These are phyloP conservation scores for Euphorbia lathyris DNA, from an alignment of 345 rosid genomes.

Conservation along the genomic window DNA sequence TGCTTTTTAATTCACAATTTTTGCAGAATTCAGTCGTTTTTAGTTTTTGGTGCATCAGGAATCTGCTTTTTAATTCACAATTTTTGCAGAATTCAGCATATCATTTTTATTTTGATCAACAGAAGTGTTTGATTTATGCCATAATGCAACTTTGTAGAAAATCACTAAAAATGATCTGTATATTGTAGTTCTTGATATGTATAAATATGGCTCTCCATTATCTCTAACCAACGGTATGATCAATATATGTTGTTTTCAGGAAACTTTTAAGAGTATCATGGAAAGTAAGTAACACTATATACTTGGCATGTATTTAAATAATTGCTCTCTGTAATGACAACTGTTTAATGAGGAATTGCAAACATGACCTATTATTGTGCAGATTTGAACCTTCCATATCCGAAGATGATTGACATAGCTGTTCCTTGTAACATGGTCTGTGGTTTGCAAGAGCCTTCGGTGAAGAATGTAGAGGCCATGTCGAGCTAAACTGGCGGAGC, in stretches of 20 bases:
- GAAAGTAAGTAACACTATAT: constrained; percentile 48
- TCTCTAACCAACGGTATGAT: background rate
- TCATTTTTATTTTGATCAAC: background rate
- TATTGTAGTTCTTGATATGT: background rate
- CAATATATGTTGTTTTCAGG: constrained; percentile 41
- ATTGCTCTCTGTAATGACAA: background rate
- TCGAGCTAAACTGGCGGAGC: background rate
- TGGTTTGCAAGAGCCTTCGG: constrained; percentile 66
- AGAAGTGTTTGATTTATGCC: background rate
- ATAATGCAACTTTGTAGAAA: background rate
- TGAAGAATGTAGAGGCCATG: constrained; percentile 19
- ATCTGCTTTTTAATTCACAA: background rate
- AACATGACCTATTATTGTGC: constrained; percentile 1
- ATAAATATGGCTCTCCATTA: background rate
- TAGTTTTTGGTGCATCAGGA: background rate
- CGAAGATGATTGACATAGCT: constrained; percentile 85
- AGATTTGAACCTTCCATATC: constrained; percentile 83
- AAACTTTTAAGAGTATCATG: constrained; percentile 76
- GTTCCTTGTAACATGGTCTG: constrained; percentile 86
- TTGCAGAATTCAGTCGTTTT: background rate
- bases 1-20: background rate
- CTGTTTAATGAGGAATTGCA: background rate
- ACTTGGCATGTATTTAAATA: background rate
- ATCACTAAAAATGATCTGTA: background rate
- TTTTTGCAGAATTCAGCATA: constrained; percentile 2